Evolutionary conservation across 305 asterid species (phyloP).

Genomic region (Salvia sclarea): DNA sequence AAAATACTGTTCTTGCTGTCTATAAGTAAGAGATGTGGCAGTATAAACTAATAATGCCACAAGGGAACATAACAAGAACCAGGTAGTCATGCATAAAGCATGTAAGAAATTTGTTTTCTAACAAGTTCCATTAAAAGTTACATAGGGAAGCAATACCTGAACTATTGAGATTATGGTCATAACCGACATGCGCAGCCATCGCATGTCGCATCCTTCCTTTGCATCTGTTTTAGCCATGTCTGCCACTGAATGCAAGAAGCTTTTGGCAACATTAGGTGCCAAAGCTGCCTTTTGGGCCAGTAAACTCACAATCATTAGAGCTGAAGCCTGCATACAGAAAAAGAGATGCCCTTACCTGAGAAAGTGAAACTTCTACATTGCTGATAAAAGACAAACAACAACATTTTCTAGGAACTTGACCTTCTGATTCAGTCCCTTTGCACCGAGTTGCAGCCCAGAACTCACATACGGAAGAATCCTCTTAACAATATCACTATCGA

Average conservation of each 20-base stretch:
- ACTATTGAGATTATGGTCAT: conserved; percentile 77
- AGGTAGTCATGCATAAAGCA: conserved; percentile 17
- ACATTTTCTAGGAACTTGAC: conserved; percentile 38
- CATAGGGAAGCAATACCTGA: conserved; percentile 56
- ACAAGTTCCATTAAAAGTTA: conserved; percentile 12
- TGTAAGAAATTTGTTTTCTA: conserved; percentile 7
- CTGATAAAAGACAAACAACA: not conserved
- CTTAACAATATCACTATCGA: conserved; percentile 62
- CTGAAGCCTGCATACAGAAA: conserved; percentile 67
- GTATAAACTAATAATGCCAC: conserved; percentile 19
- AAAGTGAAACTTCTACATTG: not conserved
- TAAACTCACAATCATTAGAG: conserved; percentile 81
- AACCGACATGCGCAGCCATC: conserved; percentile 72
- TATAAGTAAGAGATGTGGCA: conserved; percentile 23
- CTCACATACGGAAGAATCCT: conserved; percentile 70
- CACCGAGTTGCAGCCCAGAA: conserved; percentile 62
- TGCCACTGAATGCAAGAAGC: conserved; percentile 69
- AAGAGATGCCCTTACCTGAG: conserved; percentile 22
- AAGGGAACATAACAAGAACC: not conserved
- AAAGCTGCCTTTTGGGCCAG: conserved; percentile 75
- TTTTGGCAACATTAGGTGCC: conserved; percentile 59
- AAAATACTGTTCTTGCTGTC: conserved; percentile 19
- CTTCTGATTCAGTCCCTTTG: conserved; percentile 70
- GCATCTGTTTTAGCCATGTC: conserved; percentile 62
- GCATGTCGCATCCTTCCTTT: conserved; percentile 61